Conservation (phyloP, 176 grass and related monocot species). For the Dactylis glomerata region DNA sequence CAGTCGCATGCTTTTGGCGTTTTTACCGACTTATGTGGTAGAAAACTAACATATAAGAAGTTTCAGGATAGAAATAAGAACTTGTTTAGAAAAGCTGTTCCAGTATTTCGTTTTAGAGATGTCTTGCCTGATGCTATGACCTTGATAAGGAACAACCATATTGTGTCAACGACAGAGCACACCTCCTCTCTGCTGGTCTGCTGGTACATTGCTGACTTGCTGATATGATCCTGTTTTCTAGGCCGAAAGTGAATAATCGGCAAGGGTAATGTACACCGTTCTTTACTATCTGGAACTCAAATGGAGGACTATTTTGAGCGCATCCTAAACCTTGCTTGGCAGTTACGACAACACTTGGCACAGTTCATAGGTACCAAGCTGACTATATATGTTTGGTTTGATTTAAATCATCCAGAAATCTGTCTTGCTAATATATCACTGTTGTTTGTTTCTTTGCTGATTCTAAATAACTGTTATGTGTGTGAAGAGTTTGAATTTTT, state of each 20-base stretch:
- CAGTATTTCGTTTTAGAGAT: too few species aligned
- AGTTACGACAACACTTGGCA: constrained; percentile 51
- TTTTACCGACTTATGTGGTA: not conserved
- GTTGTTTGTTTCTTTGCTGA: not conserved
- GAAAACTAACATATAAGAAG: not conserved
- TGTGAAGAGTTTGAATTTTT: not conserved
- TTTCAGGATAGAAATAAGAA: not conserved
- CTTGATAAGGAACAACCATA: not conserved
- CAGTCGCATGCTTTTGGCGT: not conserved
- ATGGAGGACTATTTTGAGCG: constrained; percentile 67
- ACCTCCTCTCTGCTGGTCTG: not conserved
- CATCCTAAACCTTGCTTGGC: constrained; percentile 59
- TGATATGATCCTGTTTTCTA: constrained; percentile 25
- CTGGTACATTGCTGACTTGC: not conserved
- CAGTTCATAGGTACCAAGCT: constrained; percentile 60
- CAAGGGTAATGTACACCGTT: constrained; percentile 2
- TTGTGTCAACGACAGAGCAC: not conserved
- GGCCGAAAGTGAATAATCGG: constrained; percentile 21
- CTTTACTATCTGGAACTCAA: constrained; percentile 11
- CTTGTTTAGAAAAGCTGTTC: too few species aligned
- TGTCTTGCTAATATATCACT: not conserved
- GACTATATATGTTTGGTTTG: not conserved
- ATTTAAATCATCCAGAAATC: not conserved
- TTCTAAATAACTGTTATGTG: not conserved
- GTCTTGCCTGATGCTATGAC: not conserved